Evolutionary conservation across 805 yeast genomes (phyloP).

Genomic region (Pichia deserticola): DNA sequence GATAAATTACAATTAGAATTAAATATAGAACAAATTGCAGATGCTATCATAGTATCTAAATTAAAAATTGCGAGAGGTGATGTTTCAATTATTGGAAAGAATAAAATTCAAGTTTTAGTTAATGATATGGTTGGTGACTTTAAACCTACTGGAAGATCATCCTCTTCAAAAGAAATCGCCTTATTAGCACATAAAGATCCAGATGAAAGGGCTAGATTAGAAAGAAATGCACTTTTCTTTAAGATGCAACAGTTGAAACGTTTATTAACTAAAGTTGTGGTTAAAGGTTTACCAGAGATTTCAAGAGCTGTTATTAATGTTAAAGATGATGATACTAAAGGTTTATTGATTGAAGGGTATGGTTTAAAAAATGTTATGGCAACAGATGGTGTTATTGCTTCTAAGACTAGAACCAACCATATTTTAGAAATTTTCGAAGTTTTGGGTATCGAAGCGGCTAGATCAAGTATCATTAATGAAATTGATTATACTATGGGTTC

Average conservation of each 20-base stretch:
- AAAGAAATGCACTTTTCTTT: conserved; percentile 57
- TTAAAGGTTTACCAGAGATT: conserved; percentile 87
- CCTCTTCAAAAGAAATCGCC: conserved; percentile 27
- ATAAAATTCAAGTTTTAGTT: conserved; percentile 60
- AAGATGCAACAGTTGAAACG: conserved; percentile 87
- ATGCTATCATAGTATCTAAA: conserved; percentile 76
- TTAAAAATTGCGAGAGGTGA: conserved; percentile 72
- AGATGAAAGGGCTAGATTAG: conserved; percentile 30
- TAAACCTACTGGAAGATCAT: conserved; percentile 36
- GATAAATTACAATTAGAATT: conserved; percentile 87
- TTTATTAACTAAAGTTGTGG: conserved; percentile 77
- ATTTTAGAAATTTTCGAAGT: conserved; percentile 83
- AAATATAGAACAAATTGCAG: conserved; percentile 76
- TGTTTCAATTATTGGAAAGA: conserved; percentile 58
- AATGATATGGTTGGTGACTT: conserved; percentile 34
- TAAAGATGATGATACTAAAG: conserved; percentile 77
- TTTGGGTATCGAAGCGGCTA: conserved; percentile 96
- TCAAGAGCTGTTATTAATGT: conserved; percentile 96
- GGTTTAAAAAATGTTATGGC: conserved; percentile 95
- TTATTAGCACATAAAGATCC: conserved; percentile 27
- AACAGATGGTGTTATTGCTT: conserved; percentile 92
- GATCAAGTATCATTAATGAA: conserved; percentile 86
- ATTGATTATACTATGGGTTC: conserved; percentile 97
- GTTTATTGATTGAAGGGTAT: conserved; percentile 93
- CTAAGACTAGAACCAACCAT: conserved; percentile 84